Percentiles rank a stretch among this genome's conserved stretches.
Conservation (phyloP, 2,329 filamentous ascomycete species). For the Calonectria crousiana region DNA sequence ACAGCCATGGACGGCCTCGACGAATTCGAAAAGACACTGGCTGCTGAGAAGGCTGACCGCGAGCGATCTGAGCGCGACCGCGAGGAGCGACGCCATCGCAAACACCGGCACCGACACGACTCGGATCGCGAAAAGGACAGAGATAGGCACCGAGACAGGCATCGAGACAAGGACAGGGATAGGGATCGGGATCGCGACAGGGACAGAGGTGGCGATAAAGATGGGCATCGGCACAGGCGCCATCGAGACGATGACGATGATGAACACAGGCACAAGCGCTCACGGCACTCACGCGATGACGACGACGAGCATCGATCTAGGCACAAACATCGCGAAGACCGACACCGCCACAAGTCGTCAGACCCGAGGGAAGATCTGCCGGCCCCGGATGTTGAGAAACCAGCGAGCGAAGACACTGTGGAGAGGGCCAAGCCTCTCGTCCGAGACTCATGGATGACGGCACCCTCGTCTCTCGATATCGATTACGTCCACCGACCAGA, state of each 20-base stretch:
- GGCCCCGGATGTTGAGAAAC: constrained; percentile 63
- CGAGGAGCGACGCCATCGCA: constrained; percentile 57
- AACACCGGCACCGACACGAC: constrained; percentile 60
- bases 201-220: constrained; percentile 44
- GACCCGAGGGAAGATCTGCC: constrained; percentile 65
- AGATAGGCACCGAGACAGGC: constrained; percentile 38
- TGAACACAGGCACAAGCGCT: constrained; percentile 73
- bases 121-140: constrained; percentile 41
- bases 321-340: constrained; percentile 39
- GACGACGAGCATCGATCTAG: constrained; percentile 61
- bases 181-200: constrained; percentile 42
- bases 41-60: constrained; percentile 70
- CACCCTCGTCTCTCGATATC: constrained; percentile 82
- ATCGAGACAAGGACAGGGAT: constrained; percentile 51
- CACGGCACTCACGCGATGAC: constrained; percentile 64
- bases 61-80: constrained; percentile 61
- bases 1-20: constrained; percentile 65
- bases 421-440: constrained; percentile 57
- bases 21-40: constrained; percentile 84
- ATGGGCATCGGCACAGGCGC: constrained; percentile 48
- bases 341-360: constrained; percentile 54
- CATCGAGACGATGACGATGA: constrained; percentile 56
- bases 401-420: constrained; percentile 42
- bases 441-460: constrained; percentile 96
- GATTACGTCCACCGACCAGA: constrained; percentile 80